phyloP scores from a whole-genome alignment of 352 stramenopile species.

The Phytopythium montanum region DNA sequence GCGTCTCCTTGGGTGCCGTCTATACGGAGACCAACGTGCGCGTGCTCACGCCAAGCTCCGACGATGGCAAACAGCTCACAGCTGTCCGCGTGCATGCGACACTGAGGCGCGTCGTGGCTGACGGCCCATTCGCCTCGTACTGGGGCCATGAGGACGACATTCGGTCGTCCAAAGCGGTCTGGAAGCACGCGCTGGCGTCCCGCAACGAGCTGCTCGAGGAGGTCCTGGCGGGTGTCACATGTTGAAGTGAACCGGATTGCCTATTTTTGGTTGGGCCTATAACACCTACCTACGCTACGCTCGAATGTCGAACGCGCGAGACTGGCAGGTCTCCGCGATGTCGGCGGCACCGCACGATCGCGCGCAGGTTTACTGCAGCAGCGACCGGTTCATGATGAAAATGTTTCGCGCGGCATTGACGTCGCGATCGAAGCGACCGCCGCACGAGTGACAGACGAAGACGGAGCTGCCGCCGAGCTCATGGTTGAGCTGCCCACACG shows the following conservation, averaged over 20 bases:
- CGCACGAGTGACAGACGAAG: too few relatives aligned
- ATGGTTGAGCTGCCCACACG: too few relatives aligned
- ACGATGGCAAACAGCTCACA: background rate
- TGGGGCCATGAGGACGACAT: background rate
- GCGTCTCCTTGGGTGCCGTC: background rate
- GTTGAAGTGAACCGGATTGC: background rate
- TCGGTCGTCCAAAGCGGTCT: background rate
- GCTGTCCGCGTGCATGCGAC: background rate
- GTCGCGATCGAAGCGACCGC: too few relatives aligned
- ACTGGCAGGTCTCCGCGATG: too few relatives aligned
- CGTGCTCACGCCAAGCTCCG: background rate
- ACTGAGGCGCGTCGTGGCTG: background rate
- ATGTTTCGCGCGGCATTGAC: too few relatives aligned
- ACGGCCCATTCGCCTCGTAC: background rate
- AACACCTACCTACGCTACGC: too few relatives aligned
- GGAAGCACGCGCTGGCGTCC: background rate
- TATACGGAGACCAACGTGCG: conserved; percentile 4
- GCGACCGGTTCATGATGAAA: too few relatives aligned
- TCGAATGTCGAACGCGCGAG: too few relatives aligned
- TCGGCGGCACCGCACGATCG: too few relatives aligned
- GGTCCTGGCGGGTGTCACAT: background rate
- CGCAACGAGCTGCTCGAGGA: conserved; percentile 2
- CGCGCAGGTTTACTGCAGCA: too few relatives aligned
- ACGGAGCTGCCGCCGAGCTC: too few relatives aligned
- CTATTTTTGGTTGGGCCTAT: background rate